Percentiles rank a stretch among this genome's conserved stretches.
Evolutionary conservation across 2,329 filamentous ascomycete species (phyloP).

Genomic region (Pyrenophora tritici-repentis): DNA sequence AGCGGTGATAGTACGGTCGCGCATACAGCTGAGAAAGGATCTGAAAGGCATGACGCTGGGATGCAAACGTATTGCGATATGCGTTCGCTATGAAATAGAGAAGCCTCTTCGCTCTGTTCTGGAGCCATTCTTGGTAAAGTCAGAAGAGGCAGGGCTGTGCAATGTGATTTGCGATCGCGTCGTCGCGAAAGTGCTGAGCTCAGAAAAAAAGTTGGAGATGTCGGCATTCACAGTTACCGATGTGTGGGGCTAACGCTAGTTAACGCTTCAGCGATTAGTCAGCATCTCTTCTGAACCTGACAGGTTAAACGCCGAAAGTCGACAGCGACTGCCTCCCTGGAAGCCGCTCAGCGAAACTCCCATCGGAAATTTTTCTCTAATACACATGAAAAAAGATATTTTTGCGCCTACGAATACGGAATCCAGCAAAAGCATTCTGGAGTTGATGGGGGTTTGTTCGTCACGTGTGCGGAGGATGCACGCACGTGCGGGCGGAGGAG

Average conservation of each 20-base stretch:
- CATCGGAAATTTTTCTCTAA: no score
- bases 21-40: slow-evolving; percentile 71
- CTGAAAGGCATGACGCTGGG: slow-evolving; percentile 70
- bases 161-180: slow-evolving; percentile 23
- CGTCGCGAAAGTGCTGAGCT: slow-evolving; percentile 15
- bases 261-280: slow-evolving; percentile 1
- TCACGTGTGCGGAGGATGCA: no score
- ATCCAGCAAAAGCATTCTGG: no score
- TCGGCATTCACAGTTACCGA: slow-evolving; percentile 24
- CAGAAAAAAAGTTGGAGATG: slow-evolving; percentile 38
- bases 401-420: no score
- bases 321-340: no score
- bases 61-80: slow-evolving; percentile 80
- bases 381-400: no score
- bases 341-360: no score
- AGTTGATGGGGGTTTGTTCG: no score
- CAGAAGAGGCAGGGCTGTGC: neutral
- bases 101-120: slow-evolving; percentile 17
- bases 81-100: slow-evolving; percentile 74
- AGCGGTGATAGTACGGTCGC: slow-evolving; percentile 76
- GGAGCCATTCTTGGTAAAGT: slow-evolving; percentile 33
- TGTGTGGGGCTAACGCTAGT: slow-evolving; percentile 20
- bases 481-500: no score
- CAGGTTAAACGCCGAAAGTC: no score
- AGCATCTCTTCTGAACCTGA: neutral